phyloP scores from a whole-genome alignment of 441 rosid species.

The Manihot esculenta region DNA sequence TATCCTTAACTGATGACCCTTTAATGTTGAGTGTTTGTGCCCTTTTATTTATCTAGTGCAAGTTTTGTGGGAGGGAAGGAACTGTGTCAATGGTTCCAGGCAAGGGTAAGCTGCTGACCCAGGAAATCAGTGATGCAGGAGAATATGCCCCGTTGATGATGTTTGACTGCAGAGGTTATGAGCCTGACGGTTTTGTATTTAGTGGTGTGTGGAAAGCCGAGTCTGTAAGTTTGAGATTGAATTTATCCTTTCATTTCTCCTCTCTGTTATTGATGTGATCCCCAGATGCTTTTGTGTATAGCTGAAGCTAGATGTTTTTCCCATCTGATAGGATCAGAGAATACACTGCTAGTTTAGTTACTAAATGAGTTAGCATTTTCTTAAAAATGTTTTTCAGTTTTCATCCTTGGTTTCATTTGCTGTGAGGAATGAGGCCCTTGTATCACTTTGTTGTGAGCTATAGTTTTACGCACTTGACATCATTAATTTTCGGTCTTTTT shows the following conservation, averaged over 20 bases:
- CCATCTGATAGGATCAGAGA: background rate
- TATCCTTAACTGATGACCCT: background rate
- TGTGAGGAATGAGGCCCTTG: slow-evolving; percentile 4
- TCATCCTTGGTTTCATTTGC: background rate
- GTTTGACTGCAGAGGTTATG: slow-evolving; percentile 83
- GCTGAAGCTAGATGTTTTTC: background rate
- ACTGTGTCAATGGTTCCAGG: slow-evolving; percentile 76
- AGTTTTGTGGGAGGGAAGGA: slow-evolving; percentile 85
- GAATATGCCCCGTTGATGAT: slow-evolving; percentile 70
- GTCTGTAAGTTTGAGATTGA: slow-evolving; percentile 59
- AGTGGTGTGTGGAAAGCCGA: slow-evolving; percentile 71
- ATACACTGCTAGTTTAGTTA: background rate
- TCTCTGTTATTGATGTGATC: background rate
- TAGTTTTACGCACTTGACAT: background rate
- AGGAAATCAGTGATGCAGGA: slow-evolving; percentile 56
- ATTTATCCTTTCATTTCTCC: background rate
- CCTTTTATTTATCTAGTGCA: slow-evolving; percentile 52
- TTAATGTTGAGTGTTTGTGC: slow-evolving; percentile 9
- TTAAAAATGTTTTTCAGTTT: no score
- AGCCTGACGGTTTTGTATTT: slow-evolving; percentile 68
- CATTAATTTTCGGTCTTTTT: background rate
- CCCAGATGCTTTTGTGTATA: background rate
- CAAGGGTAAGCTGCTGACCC: slow-evolving; percentile 62
- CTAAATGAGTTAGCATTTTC: no score
- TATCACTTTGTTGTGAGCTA: no score